phyloP scores from a whole-genome alignment of 176 grass and related monocot species.

The Bonia amplexicaulis region DNA sequence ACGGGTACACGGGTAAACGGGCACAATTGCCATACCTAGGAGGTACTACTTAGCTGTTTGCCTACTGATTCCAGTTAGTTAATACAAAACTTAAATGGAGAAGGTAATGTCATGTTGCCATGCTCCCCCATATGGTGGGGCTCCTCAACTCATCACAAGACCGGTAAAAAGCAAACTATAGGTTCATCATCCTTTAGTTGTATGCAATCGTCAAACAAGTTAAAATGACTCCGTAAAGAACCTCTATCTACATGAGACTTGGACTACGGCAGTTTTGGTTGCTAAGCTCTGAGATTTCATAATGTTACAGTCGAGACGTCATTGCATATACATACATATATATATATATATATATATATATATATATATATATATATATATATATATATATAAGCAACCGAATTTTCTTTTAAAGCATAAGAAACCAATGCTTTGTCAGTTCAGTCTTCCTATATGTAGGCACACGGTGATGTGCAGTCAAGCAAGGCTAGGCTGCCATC shows the following conservation, averaged over 20 bases:
- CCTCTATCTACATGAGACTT: background rate
- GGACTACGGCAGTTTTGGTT: background rate
- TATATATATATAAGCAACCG: background rate
- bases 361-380: background rate
- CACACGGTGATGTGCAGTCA: background rate
- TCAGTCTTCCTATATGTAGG: background rate
- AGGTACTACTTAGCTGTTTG: background rate
- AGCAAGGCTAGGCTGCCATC: background rate
- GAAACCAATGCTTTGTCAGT: background rate
- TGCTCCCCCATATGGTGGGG: conserved; percentile 1
- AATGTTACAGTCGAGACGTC: background rate
- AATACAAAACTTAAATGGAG: background rate
- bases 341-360: background rate
- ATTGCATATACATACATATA: background rate
- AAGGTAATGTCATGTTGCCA: background rate
- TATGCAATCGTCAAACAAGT: background rate
- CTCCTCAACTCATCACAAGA: background rate
- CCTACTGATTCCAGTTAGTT: background rate
- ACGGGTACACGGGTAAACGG: too few relatives aligned
- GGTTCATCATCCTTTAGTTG: background rate
- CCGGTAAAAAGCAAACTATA: background rate
- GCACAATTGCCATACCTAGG: too few relatives aligned
- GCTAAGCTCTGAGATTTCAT: background rate
- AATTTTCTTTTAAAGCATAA: background rate
- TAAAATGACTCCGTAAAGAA: background rate